phyloP scores from a whole-genome alignment of 2,329 filamentous ascomycete genomes.

The Talaromyces verruculosus region DNA sequence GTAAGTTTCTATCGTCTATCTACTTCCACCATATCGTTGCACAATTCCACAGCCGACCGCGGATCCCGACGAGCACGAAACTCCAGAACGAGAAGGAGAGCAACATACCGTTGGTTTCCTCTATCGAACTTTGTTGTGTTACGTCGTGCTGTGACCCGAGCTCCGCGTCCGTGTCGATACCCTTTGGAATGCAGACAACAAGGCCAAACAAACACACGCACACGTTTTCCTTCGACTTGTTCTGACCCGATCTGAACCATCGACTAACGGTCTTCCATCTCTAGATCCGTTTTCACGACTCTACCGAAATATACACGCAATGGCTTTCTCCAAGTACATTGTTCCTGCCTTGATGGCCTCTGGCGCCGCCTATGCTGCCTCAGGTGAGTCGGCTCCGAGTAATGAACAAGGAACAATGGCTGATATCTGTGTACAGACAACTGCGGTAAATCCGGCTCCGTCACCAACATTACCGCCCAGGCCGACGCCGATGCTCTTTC shows the following conservation, averaged over 20 bases:
- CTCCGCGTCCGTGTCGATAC: conserved; percentile 13
- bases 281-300: conserved; percentile 13
- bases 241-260: neutral
- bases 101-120: neutral
- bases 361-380: conserved; percentile 52
- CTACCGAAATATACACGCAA: conserved; percentile 32
- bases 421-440: conserved; percentile 21
- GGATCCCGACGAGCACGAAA: neutral
- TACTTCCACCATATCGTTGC: neutral
- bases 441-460: conserved; percentile 26
- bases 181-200: conserved; percentile 14
- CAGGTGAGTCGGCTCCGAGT: conserved; percentile 27
- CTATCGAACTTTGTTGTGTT: neutral
- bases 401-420: conserved; percentile 22
- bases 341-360: conserved; percentile 57
- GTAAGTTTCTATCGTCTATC: neutral
- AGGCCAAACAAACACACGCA: conserved; percentile 14
- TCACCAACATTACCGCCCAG: conserved; percentile 58
- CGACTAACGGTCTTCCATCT: neutral
- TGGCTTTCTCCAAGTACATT: conserved; percentile 57
- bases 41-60: neutral
- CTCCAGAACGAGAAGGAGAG: neutral
- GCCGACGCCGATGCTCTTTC: conserved; percentile 62
- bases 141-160: neutral
- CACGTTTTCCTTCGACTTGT: neutral